Base-by-base conservation (phyloP, 768 basidiomycete species). In the Tephrocybe sp. region DNA sequence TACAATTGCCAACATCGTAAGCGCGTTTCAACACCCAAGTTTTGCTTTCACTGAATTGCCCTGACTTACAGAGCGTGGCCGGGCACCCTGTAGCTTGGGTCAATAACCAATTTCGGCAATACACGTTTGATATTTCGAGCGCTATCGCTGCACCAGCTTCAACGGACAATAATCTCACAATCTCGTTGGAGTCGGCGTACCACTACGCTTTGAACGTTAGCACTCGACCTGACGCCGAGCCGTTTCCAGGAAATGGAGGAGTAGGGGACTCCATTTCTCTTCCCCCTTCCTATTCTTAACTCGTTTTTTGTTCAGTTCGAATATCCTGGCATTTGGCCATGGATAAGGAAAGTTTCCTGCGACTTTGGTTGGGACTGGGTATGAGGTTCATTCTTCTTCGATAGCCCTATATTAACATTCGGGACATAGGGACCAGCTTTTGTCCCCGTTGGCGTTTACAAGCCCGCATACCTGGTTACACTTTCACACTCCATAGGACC, bases 331-430 rank as follows among this genome's bases (percentile, higher is more conserved):
- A 69, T 75, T 29, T 73, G 73, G 42, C 66, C 71, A 23, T 80
- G 69, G 63, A 66, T 80, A 22, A 72, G 80, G 1, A 81, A 83
- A 58, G 67, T 71, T 2, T 66, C 73, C 25, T 74, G 72, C 3
- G 80, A 83, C 57, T 83, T 80, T 52, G 80, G 82, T 1, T 83
- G 80, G 79, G 80, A 83, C 61, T 82, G 79, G 80, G 77, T 80
- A 49, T n/a, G n/a, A 21, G 61, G 4, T n/a, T 19, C 3, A 38
- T 47, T n/a, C n/a, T 3, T 18, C 19, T 38, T 9, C 16, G 18
- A 12, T 21, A 19, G 18, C 8, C 33, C 25, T 18, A 11, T 23
- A 19, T 22, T 18, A 18, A 12, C 49, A 18, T 45, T 23, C 9
- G n/a, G 21, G 18, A 4, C 18, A n/a, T 36, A 79, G 79, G 78